Evolutionary conservation across 306 rosid genomes (phyloP).

Genomic region (Trichosanthes truncata): DNA sequence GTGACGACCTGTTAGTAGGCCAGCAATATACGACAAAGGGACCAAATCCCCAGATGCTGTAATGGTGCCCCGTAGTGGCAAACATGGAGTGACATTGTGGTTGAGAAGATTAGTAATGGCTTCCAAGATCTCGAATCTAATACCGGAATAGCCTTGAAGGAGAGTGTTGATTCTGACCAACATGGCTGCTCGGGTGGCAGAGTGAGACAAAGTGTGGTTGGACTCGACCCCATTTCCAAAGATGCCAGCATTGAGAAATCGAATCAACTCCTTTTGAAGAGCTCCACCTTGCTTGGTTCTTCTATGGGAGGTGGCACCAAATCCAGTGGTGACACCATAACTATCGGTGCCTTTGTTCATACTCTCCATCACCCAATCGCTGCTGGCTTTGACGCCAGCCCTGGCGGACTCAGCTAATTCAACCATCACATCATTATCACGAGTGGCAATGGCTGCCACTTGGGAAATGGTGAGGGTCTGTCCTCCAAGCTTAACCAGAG

Average conservation of each 20-base stretch:
- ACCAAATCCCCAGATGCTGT: slow-evolving; percentile 79
- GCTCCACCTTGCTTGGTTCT: slow-evolving; percentile 76
- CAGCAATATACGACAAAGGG: slow-evolving; percentile 81
- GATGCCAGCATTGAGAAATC: slow-evolving; percentile 83
- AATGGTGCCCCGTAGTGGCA: slow-evolving; percentile 78
- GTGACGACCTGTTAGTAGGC: slow-evolving; percentile 59
- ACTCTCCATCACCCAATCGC: not conserved
- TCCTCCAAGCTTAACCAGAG: slow-evolving; percentile 55
- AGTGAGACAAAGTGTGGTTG: slow-evolving; percentile 16
- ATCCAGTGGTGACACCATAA: slow-evolving; percentile 45
- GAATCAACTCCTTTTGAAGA: slow-evolving; percentile 17
- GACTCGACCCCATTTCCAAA: slow-evolving; percentile 62
- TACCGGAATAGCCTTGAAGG: slow-evolving; percentile 60
- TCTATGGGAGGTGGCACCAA: slow-evolving; percentile 17
- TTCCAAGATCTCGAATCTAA: slow-evolving; percentile 70
- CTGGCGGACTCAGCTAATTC: slow-evolving; percentile 40
- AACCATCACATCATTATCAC: slow-evolving; percentile 33
- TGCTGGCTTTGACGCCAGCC: not conserved
- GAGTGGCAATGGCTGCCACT: slow-evolving; percentile 44
- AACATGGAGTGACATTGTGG: slow-evolving; percentile 30
- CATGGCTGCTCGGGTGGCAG: not conserved
- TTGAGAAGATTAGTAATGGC: not conserved
- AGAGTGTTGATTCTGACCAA: not conserved
- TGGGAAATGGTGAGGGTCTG: slow-evolving; percentile 15
- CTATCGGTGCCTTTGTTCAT: not conserved